These are phyloP conservation scores for Metarhizium album DNA, from an alignment of 2,329 filamentous ascomycete species.

Conservation along the genomic window DNA sequence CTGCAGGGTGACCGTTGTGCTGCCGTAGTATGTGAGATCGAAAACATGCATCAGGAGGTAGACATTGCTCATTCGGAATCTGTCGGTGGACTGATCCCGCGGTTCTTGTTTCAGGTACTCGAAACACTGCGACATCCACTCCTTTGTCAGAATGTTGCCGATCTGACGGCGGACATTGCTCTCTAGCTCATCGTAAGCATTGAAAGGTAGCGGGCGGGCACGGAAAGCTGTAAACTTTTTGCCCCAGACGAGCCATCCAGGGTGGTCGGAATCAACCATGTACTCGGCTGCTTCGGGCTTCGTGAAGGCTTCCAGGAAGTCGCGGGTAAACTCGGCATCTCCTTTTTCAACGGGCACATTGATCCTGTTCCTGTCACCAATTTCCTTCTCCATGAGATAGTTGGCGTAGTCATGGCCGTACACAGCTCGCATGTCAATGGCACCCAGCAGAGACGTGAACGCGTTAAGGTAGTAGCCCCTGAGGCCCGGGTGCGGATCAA, in stretches of 20 bases:
- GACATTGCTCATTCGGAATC: constrained; percentile 81
- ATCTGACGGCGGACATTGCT: constrained; percentile 64
- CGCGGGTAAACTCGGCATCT: constrained; percentile 66
- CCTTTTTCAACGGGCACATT: constrained; percentile 62
- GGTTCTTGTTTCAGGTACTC: constrained; percentile 94
- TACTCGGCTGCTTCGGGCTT: constrained; percentile 60
- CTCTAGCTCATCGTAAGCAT: constrained; percentile 71
- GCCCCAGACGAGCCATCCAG: constrained; percentile 94
- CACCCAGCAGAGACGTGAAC: constrained; percentile 66
- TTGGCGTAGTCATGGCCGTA: constrained; percentile 82
- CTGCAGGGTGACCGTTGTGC: constrained; percentile 69
- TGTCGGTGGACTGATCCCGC: constrained; percentile 66
- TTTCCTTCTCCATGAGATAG: constrained; percentile 70
- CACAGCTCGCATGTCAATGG: constrained; percentile 75
- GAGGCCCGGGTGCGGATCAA: constrained; percentile 82
- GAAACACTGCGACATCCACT: constrained; percentile 84
- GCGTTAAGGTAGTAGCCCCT: constrained; percentile 72
- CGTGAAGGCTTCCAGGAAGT: constrained; percentile 69
- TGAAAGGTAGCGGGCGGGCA: constrained; percentile 57
- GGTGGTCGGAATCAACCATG: constrained; percentile 83
- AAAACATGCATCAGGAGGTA: constrained; percentile 84
- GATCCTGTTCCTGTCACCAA: constrained; percentile 61
- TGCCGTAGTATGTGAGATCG: constrained; percentile 73
- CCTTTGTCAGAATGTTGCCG: constrained; percentile 64
- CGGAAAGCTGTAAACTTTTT: constrained; percentile 74